These are phyloP conservation scores for Fistulinella cinereoalba DNA, from an alignment of 1,284 basidiomycete species.

Conservation along the genomic window DNA sequence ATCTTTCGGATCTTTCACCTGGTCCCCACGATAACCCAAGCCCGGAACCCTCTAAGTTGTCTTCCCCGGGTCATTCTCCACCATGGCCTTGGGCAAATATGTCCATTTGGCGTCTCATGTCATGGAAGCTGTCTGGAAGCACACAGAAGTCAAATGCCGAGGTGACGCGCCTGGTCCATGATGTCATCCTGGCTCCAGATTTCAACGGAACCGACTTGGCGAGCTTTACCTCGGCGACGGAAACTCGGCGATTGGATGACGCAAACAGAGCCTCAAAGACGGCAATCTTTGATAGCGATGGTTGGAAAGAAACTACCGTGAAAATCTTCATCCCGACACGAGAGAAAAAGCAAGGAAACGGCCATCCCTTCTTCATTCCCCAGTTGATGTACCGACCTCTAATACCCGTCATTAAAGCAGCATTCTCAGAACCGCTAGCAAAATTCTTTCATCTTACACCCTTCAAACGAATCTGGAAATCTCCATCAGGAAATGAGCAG, in stretches of 20 bases:
- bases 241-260: neutral
- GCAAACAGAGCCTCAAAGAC: neutral
- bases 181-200: neutral
- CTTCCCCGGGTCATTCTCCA: neutral
- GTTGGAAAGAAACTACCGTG: neutral
- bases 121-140: neutral
- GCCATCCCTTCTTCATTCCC: neutral
- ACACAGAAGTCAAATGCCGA: neutral
- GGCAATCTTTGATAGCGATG: neutral
- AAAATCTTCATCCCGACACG: neutral
- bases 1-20: neutral
- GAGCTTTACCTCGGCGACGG: neutral
- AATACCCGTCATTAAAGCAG: neutral
- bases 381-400: neutral
- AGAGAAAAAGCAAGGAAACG: neutral
- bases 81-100: slow-evolving; percentile 7
- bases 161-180: neutral
- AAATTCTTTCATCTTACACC: slow-evolving; percentile 2
- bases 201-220: neutral
- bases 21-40: neutral
- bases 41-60: neutral
- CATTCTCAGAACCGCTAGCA: neutral
- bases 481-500: neutral
- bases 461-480: slow-evolving; percentile 1
- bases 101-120: slow-evolving; percentile 2